These are phyloP conservation scores for Fusarium oligoseptatum DNA, from an alignment of 2,329 filamentous ascomycete species.

Conservation along the genomic window DNA sequence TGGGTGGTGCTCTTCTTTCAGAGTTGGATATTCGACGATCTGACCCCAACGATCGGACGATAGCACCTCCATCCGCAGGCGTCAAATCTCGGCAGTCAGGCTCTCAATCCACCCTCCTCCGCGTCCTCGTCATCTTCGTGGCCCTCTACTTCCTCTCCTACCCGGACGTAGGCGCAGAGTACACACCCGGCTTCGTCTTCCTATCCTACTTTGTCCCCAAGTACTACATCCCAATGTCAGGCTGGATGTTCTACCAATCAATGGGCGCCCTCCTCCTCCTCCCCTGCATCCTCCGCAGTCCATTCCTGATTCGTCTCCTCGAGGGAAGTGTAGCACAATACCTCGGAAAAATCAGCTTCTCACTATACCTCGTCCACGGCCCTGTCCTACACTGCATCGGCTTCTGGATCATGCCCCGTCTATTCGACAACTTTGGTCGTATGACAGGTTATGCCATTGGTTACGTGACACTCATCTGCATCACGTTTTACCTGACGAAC, in stretches of 20 bases:
- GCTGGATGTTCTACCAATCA: constrained; percentile 57
- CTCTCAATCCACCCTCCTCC: constrained; percentile 32
- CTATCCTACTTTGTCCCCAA: constrained; percentile 52
- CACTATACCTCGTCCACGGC: constrained; percentile 61
- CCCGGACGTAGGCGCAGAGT: constrained; percentile 55
- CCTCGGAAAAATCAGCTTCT: constrained; percentile 56
- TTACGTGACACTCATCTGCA: constrained; percentile 47
- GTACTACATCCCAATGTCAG: constrained; percentile 53
- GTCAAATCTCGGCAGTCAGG: constrained; percentile 9
- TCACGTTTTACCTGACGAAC: constrained; percentile 53
- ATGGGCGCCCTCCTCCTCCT: constrained; percentile 55
- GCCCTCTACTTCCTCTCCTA: constrained; percentile 57
- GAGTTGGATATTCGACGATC: constrained; percentile 52
- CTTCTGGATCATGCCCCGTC: constrained; percentile 66
- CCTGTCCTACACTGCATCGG: constrained; percentile 71
- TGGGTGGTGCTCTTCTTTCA: constrained; percentile 54
- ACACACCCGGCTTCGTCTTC: constrained; percentile 53
- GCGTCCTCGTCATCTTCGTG: constrained; percentile 48
- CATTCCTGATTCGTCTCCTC: constrained; percentile 45
- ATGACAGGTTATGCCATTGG: constrained; percentile 49
- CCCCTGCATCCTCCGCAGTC: constrained; percentile 52
- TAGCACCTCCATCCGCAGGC: constrained; percentile 30
- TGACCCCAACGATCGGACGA: constrained; percentile 26
- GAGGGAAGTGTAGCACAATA: constrained; percentile 53
- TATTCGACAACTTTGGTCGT: constrained; percentile 54